These are phyloP conservation scores for Dactylorhiza incarnata DNA, from an alignment of 106 monocot species.

Conservation along the genomic window DNA sequence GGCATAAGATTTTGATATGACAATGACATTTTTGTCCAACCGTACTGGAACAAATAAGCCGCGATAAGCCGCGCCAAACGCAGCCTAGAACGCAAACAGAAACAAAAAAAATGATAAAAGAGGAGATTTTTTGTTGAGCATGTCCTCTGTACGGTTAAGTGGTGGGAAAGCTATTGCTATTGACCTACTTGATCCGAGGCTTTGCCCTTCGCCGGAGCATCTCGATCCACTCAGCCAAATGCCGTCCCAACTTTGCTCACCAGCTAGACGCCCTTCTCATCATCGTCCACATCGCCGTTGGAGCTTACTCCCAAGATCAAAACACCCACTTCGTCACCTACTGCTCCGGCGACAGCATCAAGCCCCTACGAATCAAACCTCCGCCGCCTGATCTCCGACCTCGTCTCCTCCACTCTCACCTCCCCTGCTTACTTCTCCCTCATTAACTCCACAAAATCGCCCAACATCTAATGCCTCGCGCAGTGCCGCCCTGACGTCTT, in stretches of 20 bases:
- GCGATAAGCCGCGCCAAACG: too few relatives aligned
- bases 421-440: neutral
- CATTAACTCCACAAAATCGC: neutral
- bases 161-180: too few relatives aligned
- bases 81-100: too few relatives aligned
- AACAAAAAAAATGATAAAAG: too few relatives aligned
- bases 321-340: neutral
- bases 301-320: neutral
- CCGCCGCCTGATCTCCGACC: neutral
- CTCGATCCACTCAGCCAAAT: too few relatives aligned
- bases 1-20: too few relatives aligned
- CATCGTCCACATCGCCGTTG: neutral
- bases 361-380: constrained; percentile 4
- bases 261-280: neutral
- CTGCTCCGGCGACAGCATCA: neutral
- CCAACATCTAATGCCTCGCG: neutral
- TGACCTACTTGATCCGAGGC: neutral
- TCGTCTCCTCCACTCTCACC: neutral
- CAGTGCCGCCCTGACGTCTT: constrained; percentile 7
- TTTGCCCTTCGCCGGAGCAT: neutral
- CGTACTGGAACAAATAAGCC: too few relatives aligned
- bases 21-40: too few relatives aligned
- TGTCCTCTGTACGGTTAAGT: too few relatives aligned
- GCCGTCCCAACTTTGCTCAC: neutral
- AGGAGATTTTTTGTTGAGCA: too few relatives aligned